Evolutionary conservation across 805 yeast genomes (phyloP).

Genomic region (Kuraishia capsulata): DNA sequence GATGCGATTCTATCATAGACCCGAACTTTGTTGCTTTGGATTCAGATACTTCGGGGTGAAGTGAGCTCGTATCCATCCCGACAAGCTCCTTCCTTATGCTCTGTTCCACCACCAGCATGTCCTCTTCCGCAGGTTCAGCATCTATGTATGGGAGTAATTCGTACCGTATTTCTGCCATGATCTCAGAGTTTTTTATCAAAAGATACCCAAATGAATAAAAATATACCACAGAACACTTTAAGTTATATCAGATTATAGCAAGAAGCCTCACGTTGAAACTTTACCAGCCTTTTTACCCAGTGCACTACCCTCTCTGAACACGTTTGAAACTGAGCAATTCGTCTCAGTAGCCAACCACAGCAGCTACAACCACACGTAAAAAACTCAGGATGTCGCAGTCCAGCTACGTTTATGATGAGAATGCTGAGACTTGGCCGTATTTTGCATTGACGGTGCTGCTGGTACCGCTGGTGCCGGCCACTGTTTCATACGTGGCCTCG

Average conservation of each 20-base stretch:
- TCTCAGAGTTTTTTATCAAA: too few relatives aligned
- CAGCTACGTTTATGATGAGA: slow-evolving; percentile 77
- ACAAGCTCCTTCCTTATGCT: not conserved
- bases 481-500: slow-evolving; percentile 15
- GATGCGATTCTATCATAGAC: not conserved
- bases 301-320: too few relatives aligned
- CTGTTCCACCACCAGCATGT: not conserved
- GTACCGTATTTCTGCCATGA: not conserved
- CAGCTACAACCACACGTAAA: too few relatives aligned
- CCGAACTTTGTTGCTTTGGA: not conserved
- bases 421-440: slow-evolving; percentile 89
- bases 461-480: slow-evolving; percentile 54
- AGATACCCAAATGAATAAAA: too few relatives aligned
- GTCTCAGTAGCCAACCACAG: too few relatives aligned
- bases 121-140: not conserved
- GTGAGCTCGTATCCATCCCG: slow-evolving; percentile 1
- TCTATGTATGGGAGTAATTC: not conserved
- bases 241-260: too few relatives aligned
- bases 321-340: too few relatives aligned
- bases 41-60: not conserved
- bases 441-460: slow-evolving; percentile 68
- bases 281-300: too few relatives aligned
- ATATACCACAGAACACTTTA: too few relatives aligned
- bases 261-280: too few relatives aligned
- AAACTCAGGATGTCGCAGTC: slow-evolving; percentile 32